phyloP scores from a whole-genome alignment of 306 rosid species.

The Cucurbita moschata region DNA sequence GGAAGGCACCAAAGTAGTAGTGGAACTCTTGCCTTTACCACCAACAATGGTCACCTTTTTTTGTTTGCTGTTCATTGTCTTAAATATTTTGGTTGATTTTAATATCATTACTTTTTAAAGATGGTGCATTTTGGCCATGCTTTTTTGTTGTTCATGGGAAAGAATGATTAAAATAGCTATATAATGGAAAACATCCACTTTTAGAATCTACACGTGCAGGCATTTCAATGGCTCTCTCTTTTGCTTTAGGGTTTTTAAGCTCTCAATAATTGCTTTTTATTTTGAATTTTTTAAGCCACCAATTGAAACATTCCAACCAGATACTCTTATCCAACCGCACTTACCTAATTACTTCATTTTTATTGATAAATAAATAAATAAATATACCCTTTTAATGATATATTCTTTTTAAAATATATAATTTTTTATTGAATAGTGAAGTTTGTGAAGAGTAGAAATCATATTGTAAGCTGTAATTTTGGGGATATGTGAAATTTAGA shows the following conservation, averaged over 20 bases:
- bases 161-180: not conserved
- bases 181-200: conserved; percentile 5
- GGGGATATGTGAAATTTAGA: not conserved
- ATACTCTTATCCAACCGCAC: conserved; percentile 4
- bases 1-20: conserved; percentile 15
- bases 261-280: not conserved
- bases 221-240: not conserved
- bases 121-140: conserved; percentile 2
- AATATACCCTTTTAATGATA: not conserved
- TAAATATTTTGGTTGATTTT: not conserved
- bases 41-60: conserved; percentile 35
- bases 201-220: conserved; percentile 12
- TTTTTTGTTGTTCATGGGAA: not conserved
- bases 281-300: not conserved
- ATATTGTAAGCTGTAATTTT: not conserved
- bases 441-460: not conserved
- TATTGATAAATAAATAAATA: too few species aligned
- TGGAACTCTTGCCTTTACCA: conserved; percentile 62
- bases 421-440: too few species aligned
- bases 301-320: not conserved
- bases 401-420: too few species aligned
- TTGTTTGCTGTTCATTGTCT: not conserved
- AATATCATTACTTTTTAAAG: not conserved
- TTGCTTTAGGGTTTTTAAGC: not conserved
- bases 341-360: not conserved